phyloP scores from a whole-genome alignment of 257 asterid species.

The Gentiana straminea region DNA sequence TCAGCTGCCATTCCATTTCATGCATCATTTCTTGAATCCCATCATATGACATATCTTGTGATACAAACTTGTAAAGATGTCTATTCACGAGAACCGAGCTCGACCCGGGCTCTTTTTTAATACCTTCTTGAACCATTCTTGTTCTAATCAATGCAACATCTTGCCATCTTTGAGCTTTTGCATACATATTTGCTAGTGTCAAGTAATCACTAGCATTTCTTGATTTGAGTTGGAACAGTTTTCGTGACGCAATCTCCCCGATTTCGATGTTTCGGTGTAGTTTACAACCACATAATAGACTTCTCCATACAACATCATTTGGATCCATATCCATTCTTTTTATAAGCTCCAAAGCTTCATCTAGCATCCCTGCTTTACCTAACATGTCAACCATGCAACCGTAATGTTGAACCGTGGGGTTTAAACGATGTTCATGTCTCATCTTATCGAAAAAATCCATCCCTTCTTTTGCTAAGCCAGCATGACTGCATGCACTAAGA shows the following conservation, averaged over 20 bases:
- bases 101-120: constrained; percentile 40
- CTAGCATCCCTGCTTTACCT: constrained; percentile 50
- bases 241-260: constrained; percentile 47
- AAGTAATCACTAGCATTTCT: constrained; percentile 57
- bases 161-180: constrained; percentile 49
- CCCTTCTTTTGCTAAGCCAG: constrained; percentile 54
- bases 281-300: constrained; percentile 58
- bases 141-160: constrained; percentile 36
- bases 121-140: constrained; percentile 26
- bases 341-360: constrained; percentile 45
- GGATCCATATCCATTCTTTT: constrained; percentile 54
- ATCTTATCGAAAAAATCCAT: constrained; percentile 32
- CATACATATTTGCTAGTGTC: constrained; percentile 47
- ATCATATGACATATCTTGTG: constrained; percentile 34
- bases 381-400: constrained; percentile 77
- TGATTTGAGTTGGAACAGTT: constrained; percentile 22
- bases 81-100: constrained; percentile 47
- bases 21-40: constrained; percentile 61
- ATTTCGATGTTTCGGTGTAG: constrained; percentile 34
- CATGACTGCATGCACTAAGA: constrained; percentile 57
- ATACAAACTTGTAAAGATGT: constrained; percentile 45
- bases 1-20: constrained; percentile 91
- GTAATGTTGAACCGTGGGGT: constrained; percentile 63
- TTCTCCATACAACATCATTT: constrained; percentile 63
- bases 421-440: constrained; percentile 35